Base-by-base conservation (phyloP, 176 grass and related monocot genomes). In the Oryza australiensis region DNA sequence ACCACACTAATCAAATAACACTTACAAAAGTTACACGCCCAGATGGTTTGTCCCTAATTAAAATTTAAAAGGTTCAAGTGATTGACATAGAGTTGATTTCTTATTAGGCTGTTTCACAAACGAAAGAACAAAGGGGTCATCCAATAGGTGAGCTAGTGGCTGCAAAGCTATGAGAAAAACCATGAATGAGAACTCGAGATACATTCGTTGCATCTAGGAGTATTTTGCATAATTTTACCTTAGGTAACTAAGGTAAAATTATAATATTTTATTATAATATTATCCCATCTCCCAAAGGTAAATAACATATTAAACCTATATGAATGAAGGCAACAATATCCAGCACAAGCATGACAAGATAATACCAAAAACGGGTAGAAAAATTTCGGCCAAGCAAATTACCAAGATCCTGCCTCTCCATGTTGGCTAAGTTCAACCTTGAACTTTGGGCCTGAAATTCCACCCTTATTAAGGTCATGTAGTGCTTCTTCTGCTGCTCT, bases 401-500 rank as follows among this genome's bases (percentile, higher is more conserved):
- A 94, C 86, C 86, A 78, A n/a, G 34, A 87, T 71, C 33, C 81
- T 84, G 72, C 48, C 15, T 66, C 86, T 88, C 80, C 92, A 82
- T 86, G 70, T 55, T 2, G 45, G 62, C 80, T 87, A 78, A 49
- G 67, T 68, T 94, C 83, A 91, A 84, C 83, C 62, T 84, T 89
- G 59, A 91, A 88, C 81, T 86, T 86, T 82, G 59, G 82, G 80
- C 88, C 84, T 64, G 83, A 71, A 68, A 88, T 81, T 48, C 84
- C 83, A 66, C 62, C 84, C 49, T 83, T 91, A 70, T 75, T 91
- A 86, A 91, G 86, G 30, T 75, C 80, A 84, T 71, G 78, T 30
- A 86, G 33, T 12, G 83, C 80, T 62, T 73, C 83, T 78, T 94
- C 88, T 53, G 88, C 92, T 74, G 88, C 86, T 86, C 88, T 86